phyloP scores from a whole-genome alignment of 768 basidiomycete genomes.

The Phylloporus arenicola region DNA sequence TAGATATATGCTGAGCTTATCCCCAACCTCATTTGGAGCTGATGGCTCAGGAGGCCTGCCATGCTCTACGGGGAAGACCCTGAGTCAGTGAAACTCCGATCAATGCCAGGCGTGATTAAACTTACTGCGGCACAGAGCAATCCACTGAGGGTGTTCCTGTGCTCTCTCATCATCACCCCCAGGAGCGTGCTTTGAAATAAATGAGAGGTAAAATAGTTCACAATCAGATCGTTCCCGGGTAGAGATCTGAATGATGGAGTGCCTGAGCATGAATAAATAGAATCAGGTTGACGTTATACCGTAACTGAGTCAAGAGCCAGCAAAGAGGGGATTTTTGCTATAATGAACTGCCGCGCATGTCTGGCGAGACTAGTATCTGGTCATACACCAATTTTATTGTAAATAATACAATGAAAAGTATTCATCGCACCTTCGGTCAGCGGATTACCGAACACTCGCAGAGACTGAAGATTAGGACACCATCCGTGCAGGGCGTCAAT shows the following conservation, averaged over 20 bases:
- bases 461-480: constrained; percentile 61
- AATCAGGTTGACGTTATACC: constrained; percentile 37
- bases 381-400: background rate
- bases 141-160: constrained; percentile 61
- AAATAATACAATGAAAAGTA: background rate
- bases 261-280: constrained; percentile 8
- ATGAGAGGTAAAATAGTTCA: constrained; percentile 78
- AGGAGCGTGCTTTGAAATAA: constrained; percentile 45
- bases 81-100: constrained; percentile 1
- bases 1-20: constrained; percentile 56
- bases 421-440: constrained; percentile 47
- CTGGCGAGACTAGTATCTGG: constrained; percentile 35
- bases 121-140: constrained; percentile 55
- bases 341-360: constrained; percentile 51
- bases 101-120: background rate
- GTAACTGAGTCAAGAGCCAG: constrained; percentile 54
- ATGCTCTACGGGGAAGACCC: constrained; percentile 41
- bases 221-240: constrained; percentile 68
- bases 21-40: constrained; percentile 28
- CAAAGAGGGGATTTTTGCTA: constrained; percentile 67
- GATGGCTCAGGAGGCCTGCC: constrained; percentile 43
- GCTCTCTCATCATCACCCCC: constrained; percentile 37
- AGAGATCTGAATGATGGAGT: constrained; percentile 47
- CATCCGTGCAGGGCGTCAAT: constrained; percentile 63
- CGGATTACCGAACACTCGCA: constrained; percentile 62